Evolutionary conservation across 164 flowering plant genomes (phyloP).

Genomic region (Kalanchoe fedtschenkoi): DNA sequence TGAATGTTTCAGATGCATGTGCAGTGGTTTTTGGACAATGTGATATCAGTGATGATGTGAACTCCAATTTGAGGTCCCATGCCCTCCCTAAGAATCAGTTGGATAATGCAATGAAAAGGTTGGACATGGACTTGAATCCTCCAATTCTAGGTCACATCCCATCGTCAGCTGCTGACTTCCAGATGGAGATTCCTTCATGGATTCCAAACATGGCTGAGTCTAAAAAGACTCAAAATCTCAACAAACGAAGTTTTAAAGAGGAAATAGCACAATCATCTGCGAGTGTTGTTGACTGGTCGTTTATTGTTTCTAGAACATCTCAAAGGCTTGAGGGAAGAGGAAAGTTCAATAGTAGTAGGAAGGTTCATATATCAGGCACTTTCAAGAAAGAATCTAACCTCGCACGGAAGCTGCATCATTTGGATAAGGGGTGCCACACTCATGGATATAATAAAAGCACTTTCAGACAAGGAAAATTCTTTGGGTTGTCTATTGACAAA

Average conservation of each 20-base stretch:
- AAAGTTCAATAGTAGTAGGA: slow-evolving; percentile 38
- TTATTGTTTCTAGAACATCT: slow-evolving; percentile 21
- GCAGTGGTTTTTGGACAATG: slow-evolving; percentile 58
- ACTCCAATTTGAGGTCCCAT: slow-evolving; percentile 26
- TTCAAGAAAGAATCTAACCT: slow-evolving; percentile 57
- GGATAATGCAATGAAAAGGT: slow-evolving; percentile 26
- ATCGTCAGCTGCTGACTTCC: slow-evolving; percentile 31
- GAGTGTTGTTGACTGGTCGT: slow-evolving; percentile 27
- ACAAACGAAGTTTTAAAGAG: slow-evolving; percentile 29
- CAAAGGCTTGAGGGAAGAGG: slow-evolving; percentile 35
- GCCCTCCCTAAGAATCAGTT: slow-evolving; percentile 21
- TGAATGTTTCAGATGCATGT: slow-evolving; percentile 93
- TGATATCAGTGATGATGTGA: slow-evolving; percentile 24
- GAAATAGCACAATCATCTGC: slow-evolving; percentile 19
- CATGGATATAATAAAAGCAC: slow-evolving; percentile 49
- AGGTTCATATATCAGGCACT: slow-evolving; percentile 28
- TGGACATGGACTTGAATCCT: slow-evolving; percentile 27
- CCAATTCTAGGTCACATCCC: slow-evolving; percentile 20
- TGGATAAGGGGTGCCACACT: slow-evolving; percentile 54
- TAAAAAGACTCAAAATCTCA: slow-evolving; percentile 23
- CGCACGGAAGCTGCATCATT: slow-evolving; percentile 63
- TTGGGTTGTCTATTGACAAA: slow-evolving; percentile 60
- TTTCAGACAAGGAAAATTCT: slow-evolving; percentile 45
- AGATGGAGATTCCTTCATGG: slow-evolving; percentile 20
- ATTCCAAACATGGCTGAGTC: slow-evolving; percentile 28